Percentiles rank a stretch among this genome's conserved stretches.
These are phyloP conservation scores for Talaromyces sp. DNA, from an alignment of 2,329 filamentous ascomycete genomes.

Conservation along the genomic window DNA sequence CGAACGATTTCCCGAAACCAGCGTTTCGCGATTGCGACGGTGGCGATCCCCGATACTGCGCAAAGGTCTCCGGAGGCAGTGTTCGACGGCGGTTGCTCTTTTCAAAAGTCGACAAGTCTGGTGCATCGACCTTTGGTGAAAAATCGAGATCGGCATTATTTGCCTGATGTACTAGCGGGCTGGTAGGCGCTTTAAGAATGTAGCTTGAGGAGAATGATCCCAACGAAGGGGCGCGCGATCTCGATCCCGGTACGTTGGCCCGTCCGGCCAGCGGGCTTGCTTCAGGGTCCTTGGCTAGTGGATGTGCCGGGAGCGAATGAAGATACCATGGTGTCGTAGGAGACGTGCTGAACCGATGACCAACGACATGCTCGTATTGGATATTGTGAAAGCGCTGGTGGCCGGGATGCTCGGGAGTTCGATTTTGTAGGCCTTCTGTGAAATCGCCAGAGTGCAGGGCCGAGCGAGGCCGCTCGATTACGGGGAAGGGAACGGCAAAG, in stretches of 20 bases:
- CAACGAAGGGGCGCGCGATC: slow-evolving; percentile 54
- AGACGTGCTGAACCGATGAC: slow-evolving; percentile 39
- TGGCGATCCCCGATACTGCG: slow-evolving; percentile 44
- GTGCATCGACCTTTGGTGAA: slow-evolving; percentile 49
- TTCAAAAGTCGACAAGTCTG: slow-evolving; percentile 47
- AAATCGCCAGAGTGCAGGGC: slow-evolving; percentile 62
- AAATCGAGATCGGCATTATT: slow-evolving; percentile 75
- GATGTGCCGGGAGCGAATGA: slow-evolving; percentile 21
- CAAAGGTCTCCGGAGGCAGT: slow-evolving; percentile 59
- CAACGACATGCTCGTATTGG: slow-evolving; percentile 11
- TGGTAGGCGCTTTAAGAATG: slow-evolving; percentile 81
- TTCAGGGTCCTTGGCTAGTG: slow-evolving; percentile 12
- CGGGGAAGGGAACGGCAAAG: slow-evolving; percentile 51
- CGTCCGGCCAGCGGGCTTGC: slow-evolving; percentile 17
- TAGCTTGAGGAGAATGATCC: slow-evolving; percentile 76
- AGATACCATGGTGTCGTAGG: slow-evolving; percentile 56
- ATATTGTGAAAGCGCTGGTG: slow-evolving; percentile 15
- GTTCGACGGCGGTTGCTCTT: slow-evolving; percentile 64
- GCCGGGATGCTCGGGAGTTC: slow-evolving; percentile 22
- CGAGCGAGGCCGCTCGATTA: slow-evolving; percentile 79
- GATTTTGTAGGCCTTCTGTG: slow-evolving; percentile 38
- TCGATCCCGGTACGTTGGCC: slow-evolving; percentile 15
- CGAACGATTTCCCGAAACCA: slow-evolving; percentile 40
- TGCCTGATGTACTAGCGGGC: slow-evolving; percentile 82
- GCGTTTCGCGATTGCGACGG: slow-evolving; percentile 30